A percentile compares a stretch with the other conserved stretches of the same genome.
Evolutionary conservation across 805 yeast genomes (phyloP).

Genomic region (Maudiozyma turicensis): DNA sequence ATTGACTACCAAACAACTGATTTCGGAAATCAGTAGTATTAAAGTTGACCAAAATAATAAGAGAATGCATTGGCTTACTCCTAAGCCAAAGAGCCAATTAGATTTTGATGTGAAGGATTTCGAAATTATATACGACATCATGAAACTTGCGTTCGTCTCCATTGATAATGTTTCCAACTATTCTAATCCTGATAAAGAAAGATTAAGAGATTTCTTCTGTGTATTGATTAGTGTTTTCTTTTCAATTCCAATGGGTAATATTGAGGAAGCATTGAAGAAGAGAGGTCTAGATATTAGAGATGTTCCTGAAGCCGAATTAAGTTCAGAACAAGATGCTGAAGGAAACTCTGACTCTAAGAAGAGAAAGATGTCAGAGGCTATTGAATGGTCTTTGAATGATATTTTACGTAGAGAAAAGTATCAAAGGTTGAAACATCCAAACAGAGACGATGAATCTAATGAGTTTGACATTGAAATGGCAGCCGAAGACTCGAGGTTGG

Average conservation of each 20-base stretch:
- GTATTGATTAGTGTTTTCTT: slow-evolving; percentile 68
- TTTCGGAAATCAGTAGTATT: slow-evolving; percentile 85
- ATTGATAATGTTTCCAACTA: slow-evolving; percentile 62
- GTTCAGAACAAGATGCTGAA: slow-evolving; percentile 13
- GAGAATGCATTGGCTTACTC: slow-evolving; percentile 75
- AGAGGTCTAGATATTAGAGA: slow-evolving; percentile 3
- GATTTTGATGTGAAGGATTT: slow-evolving; percentile 55
- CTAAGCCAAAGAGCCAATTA: slow-evolving; percentile 71
- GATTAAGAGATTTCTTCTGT: slow-evolving; percentile 59
- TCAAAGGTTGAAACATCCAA: slow-evolving; percentile 23
- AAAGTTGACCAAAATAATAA: slow-evolving; percentile 87
- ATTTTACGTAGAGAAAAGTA: slow-evolving; percentile 32
- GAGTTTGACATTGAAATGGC: slow-evolving; percentile 12
- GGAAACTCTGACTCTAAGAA: slow-evolving; percentile 19
- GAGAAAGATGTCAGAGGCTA: slow-evolving; percentile 20
- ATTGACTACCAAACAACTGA: slow-evolving; percentile 78
- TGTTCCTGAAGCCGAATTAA: slow-evolving; percentile 2
- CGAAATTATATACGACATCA: slow-evolving; percentile 63
- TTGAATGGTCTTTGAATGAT: slow-evolving; percentile 16
- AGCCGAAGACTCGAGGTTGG: slow-evolving; percentile 18
- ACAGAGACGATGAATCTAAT: slow-evolving; percentile 5
- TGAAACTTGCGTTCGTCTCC: slow-evolving; percentile 56
- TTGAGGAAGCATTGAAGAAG: slow-evolving; percentile 33
- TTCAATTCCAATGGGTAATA: slow-evolving; percentile 40
- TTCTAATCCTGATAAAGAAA: slow-evolving; percentile 72